Conservation (phyloP, 345 rosid species). For the Syzygium grande region DNA sequence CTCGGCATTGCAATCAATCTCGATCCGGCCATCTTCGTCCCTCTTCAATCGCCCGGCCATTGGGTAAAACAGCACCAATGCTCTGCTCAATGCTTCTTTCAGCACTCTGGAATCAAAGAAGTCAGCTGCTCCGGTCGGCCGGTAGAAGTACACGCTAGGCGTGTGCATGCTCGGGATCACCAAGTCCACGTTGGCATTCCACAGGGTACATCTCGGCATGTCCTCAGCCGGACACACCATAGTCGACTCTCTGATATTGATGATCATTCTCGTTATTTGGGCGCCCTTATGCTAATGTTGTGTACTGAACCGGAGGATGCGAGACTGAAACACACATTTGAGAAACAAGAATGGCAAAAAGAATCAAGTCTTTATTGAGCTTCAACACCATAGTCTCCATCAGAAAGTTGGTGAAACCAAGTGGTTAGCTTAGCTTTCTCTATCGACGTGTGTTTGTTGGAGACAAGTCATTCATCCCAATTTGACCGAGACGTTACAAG, state of each 20-base stretch:
- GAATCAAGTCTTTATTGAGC: neutral
- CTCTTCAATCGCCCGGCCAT: conserved; percentile 40
- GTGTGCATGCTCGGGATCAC: conserved; percentile 92
- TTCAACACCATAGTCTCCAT: neutral
- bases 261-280: conserved; percentile 27
- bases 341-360: neutral
- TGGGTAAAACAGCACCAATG: conserved; percentile 84
- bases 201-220: conserved; percentile 44
- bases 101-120: conserved; percentile 60
- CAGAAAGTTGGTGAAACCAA: neutral
- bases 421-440: neutral
- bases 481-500: neutral
- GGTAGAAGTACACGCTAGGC: conserved; percentile 94
- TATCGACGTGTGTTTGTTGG: neutral
- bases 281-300: neutral
- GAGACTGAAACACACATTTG: neutral
- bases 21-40: conserved; percentile 35
- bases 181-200: conserved; percentile 89
- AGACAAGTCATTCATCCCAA: neutral
- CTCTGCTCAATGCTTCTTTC: conserved; percentile 64
- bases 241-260: conserved; percentile 57
- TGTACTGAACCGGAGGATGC: neutral
- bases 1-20: conserved; percentile 68
- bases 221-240: conserved; percentile 68
- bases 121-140: conserved; percentile 47